A percentile compares a stretch with the other conserved stretches of the same genome.
Evolutionary conservation across 306 rosid genomes (phyloP).

Genomic region (Crataegus laevigata): DNA sequence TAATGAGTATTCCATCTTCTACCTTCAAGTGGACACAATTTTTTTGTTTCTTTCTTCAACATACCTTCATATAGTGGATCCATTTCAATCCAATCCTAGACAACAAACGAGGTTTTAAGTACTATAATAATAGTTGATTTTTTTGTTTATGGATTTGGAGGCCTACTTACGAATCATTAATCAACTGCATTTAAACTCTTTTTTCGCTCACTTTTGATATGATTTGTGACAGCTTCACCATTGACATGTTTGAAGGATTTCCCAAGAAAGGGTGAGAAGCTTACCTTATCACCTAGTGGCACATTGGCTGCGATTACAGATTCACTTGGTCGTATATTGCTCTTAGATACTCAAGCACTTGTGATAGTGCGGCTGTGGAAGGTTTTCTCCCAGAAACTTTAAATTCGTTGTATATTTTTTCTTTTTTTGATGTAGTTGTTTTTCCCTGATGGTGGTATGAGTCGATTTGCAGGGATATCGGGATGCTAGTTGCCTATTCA

Average conservation of each 20-base stretch:
- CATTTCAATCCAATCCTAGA: too few species aligned
- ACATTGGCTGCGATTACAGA: slow-evolving; percentile 95
- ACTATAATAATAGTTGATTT: neutral
- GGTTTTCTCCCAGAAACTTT: slow-evolving; percentile 34
- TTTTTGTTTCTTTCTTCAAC: too few species aligned
- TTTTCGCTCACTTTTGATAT: slow-evolving; percentile 21
- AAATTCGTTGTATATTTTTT: neutral
- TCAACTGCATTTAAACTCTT: slow-evolving; percentile 14
- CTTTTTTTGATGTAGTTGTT: neutral
- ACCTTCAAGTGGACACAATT: neutral
- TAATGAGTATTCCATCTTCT: neutral
- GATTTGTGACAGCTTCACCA: slow-evolving; percentile 66
- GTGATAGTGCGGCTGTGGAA: slow-evolving; percentile 98
- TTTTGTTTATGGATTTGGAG: neutral
- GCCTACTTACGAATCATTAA: neutral
- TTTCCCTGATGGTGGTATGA: slow-evolving; percentile 8
- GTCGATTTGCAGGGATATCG: slow-evolving; percentile 77
- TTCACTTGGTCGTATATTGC: slow-evolving; percentile 96
- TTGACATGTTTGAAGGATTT: slow-evolving; percentile 84
- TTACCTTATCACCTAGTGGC: slow-evolving; percentile 93
- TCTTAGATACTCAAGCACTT: slow-evolving; percentile 92
- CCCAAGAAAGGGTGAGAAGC: slow-evolving; percentile 99
- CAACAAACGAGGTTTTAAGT: neutral
- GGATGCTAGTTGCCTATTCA: slow-evolving; percentile 86
- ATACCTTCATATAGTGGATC: too few species aligned